A percentile compares a stretch with the other conserved stretches of the same genome.
Evolutionary conservation across 768 basidiomycete species (phyloP).

Genomic region (Phaffia australis): DNA sequence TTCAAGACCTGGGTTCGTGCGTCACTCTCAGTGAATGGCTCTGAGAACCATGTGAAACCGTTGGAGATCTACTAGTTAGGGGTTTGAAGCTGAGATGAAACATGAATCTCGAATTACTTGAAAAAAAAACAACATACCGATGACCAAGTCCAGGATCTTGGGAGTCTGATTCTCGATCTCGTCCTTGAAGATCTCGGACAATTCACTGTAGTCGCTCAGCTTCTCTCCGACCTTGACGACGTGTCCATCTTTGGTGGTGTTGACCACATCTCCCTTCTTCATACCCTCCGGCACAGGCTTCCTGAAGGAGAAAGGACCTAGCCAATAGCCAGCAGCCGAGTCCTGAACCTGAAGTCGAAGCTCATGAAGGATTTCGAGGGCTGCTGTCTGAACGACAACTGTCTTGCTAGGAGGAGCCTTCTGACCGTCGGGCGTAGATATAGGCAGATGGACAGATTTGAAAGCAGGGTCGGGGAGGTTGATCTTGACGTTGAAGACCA

Average conservation of each 20-base stretch:
- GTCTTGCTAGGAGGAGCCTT: conserved; percentile 23
- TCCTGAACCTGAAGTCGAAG: conserved; percentile 39
- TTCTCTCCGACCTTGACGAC: conserved; percentile 35
- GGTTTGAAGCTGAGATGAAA: background rate
- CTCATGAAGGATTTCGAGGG: conserved; percentile 36
- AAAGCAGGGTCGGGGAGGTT: conserved; percentile 27
- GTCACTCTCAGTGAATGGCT: conserved; percentile 43
- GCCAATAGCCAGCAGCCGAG: conserved; percentile 41
- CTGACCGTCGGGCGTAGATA: conserved; percentile 3
- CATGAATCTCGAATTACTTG: conserved; percentile 33
- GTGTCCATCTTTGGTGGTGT: conserved; percentile 32
- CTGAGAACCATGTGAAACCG: conserved; percentile 38
- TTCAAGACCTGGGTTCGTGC: conserved; percentile 56
- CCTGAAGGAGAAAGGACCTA: conserved; percentile 41
- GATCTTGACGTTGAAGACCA: conserved; percentile 45
- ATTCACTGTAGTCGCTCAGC: conserved; percentile 40
- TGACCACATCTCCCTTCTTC: conserved; percentile 30
- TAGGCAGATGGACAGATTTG: conserved; percentile 14
- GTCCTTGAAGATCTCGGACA: conserved; percentile 39
- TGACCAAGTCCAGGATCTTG: conserved; percentile 39
- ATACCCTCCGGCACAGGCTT: conserved; percentile 27
- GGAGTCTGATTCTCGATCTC: conserved; percentile 30
- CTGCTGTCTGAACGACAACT: conserved; percentile 33
- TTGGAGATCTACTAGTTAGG: conserved; percentile 31
- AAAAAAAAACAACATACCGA: conserved; percentile 33